These are phyloP conservation scores for Daedaleopsis sinensis DNA, from an alignment of 768 basidiomycete genomes.

Conservation along the genomic window DNA sequence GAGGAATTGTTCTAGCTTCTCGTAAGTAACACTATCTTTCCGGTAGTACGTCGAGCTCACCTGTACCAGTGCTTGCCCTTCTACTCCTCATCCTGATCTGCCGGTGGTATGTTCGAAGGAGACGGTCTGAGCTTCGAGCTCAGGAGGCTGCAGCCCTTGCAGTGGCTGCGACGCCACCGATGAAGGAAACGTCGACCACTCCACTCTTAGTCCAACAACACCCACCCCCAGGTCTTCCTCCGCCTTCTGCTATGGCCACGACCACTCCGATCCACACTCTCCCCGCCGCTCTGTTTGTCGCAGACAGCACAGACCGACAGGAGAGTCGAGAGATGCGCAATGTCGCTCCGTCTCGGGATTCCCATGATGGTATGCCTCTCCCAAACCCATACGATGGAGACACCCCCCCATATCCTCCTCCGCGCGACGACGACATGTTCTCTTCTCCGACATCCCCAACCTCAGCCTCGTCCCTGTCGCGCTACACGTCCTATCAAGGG, in stretches of 20 bases:
- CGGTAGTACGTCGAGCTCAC: neutral
- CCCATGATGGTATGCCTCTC: neutral
- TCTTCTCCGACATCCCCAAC: slow-evolving; percentile 3
- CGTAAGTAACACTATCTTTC: slow-evolving; percentile 18
- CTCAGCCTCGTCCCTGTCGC: neutral
- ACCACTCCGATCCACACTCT: neutral
- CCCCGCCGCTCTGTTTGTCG: neutral
- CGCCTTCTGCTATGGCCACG: neutral
- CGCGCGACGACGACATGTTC: slow-evolving; percentile 7
- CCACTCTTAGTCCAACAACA: neutral
- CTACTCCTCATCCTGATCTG: slow-evolving; percentile 9
- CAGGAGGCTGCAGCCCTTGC: neutral
- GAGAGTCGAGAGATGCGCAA: neutral
- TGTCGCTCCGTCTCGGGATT: neutral
- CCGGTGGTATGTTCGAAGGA: slow-evolving; percentile 14
- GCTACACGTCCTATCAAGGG: neutral
- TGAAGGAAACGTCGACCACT: neutral
- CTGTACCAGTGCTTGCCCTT: slow-evolving; percentile 2
- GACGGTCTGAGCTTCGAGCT: neutral
- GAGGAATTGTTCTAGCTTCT: slow-evolving; percentile 31
- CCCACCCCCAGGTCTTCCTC: neutral
- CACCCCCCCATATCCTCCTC: slow-evolving; percentile 12
- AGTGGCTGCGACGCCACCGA: neutral
- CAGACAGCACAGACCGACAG: neutral
- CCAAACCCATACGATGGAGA: slow-evolving; percentile 21